A percentile compares a stretch with the other conserved stretches of the same genome.
These are phyloP conservation scores for Lentinula edodes DNA, from an alignment of 768 basidiomycete species.

Conservation along the genomic window DNA sequence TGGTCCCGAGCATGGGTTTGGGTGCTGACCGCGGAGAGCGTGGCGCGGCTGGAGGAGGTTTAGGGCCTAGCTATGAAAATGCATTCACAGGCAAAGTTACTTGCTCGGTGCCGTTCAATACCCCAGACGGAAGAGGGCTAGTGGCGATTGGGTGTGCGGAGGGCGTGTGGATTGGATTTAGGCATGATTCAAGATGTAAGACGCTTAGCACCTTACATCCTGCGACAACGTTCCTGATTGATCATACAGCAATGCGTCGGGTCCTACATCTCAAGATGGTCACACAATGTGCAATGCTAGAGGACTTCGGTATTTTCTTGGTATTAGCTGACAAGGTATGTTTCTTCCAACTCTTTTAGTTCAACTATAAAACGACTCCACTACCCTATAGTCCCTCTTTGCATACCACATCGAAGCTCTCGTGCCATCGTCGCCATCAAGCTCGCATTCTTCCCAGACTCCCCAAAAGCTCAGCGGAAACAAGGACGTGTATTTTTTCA, in stretches of 20 bases:
- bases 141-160: slow-evolving; percentile 94
- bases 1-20: slow-evolving; percentile 60
- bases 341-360: neutral
- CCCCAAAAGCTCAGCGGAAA: slow-evolving; percentile 89
- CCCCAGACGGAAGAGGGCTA: slow-evolving; percentile 77
- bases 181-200: slow-evolving; percentile 83
- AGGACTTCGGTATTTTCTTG: slow-evolving; percentile 94
- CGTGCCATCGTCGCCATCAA: slow-evolving; percentile 79
- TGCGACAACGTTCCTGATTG: neutral
- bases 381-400: slow-evolving; percentile 60
- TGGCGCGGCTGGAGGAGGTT: slow-evolving; percentile 4
- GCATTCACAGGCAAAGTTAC: slow-evolving; percentile 62
- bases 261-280: slow-evolving; percentile 93
- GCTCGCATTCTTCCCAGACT: slow-evolving; percentile 58
- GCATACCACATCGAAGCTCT: slow-evolving; percentile 96
- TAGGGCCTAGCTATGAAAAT: slow-evolving; percentile 8
- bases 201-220: neutral
- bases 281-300: slow-evolving; percentile 92
- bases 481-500: slow-evolving; percentile 94
- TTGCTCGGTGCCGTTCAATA: slow-evolving; percentile 71
- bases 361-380: neutral
- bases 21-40: slow-evolving; percentile 22
- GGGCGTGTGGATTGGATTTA: slow-evolving; percentile 95
- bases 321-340: slow-evolving; percentile 87
- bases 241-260: slow-evolving; percentile 73